A percentile compares a stretch with the other conserved stretches of the same genome.
phyloP scores from a whole-genome alignment of 2,329 filamentous ascomycete species.

The Colletotrichum sp. region DNA sequence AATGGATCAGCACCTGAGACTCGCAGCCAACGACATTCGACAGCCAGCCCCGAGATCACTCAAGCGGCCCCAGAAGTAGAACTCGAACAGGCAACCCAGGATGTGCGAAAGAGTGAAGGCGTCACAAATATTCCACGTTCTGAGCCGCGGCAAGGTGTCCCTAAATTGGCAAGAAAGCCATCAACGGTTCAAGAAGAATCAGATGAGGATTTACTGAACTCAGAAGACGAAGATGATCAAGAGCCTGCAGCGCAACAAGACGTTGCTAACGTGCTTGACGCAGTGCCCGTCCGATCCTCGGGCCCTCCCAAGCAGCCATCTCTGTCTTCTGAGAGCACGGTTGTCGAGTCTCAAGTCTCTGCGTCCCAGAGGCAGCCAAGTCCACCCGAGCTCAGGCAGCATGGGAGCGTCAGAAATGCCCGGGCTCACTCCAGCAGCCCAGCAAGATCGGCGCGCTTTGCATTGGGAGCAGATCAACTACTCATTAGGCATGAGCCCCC shows the following conservation, averaged over 20 bases:
- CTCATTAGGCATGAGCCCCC: slow-evolving; percentile 71
- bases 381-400: slow-evolving; percentile 8
- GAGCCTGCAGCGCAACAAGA: slow-evolving; percentile 12
- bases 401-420: slow-evolving; percentile 24
- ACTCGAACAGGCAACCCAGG: not conserved
- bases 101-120: slow-evolving; percentile 6
- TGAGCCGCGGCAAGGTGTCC: not conserved
- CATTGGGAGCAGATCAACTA: slow-evolving; percentile 56
- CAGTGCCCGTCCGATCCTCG: slow-evolving; percentile 33
- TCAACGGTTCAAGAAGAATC: slow-evolving; percentile 51
- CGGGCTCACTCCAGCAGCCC: slow-evolving; percentile 63
- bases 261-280: slow-evolving; percentile 31
- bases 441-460: slow-evolving; percentile 71
- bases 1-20: not conserved
- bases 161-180: slow-evolving; percentile 40
- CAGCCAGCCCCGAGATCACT: not conserved
- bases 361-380: slow-evolving; percentile 8
- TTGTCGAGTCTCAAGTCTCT: slow-evolving; percentile 9
- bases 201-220: slow-evolving; percentile 40
- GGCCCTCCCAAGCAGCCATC: slow-evolving; percentile 10
- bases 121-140: not conserved
- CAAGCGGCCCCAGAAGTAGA: not conserved
- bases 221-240: slow-evolving; percentile 2
- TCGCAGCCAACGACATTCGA: not conserved
- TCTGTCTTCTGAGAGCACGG: slow-evolving; percentile 4